Evolutionary conservation across 768 basidiomycete species (phyloP), one percentile per base, ranked within the genome.

Genomic region (Jaapia argillacea): DNA sequence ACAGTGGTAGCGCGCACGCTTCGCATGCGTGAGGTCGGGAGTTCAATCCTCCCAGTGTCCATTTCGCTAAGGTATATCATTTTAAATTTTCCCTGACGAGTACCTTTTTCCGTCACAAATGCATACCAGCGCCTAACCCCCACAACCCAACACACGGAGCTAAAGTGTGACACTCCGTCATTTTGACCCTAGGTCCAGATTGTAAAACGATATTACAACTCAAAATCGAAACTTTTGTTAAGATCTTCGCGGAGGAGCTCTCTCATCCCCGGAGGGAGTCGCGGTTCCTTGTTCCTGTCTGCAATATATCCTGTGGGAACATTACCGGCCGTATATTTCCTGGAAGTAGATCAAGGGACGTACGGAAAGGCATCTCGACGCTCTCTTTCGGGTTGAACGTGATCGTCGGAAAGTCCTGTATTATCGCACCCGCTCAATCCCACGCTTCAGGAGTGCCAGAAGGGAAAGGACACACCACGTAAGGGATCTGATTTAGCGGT

Each of bases 361-460:
- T 52, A 87, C 90, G 68, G 69, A 99, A 99, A 0, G 96, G 96
- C 96, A 99, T 99, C 64, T 97, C 91, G 4, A 98, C 90, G 36
- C 85, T 85, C 60, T 99, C 96, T 52, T 78, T 81, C 3, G 74
- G 58, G 53, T 85, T 86, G 70, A 98, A 97, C 14, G 51, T 64
- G 56, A 99, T 94, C 0, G 91, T 94, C 0, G 96, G 96, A 60
- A 78, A 78, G 53, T 91, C 85, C 88, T 4, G 16, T 22, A 22
- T 3, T n/a, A n/a, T 4, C 22, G 18, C 26, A 31, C 24, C 5
- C 36, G 13, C 6, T 25, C 16, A 10, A 4, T 3, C 12, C 13
- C 13, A 24, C 16, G n/a, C n/a, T n/a, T n/a, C n/a, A n/a, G n/a
- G n/a, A 6, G 16, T 36, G 18, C 5, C 14, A 6, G 14, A 4